These are phyloP conservation scores for Halophytophthora polymorphica DNA, from an alignment of 352 stramenopile genomes.

Conservation along the genomic window DNA sequence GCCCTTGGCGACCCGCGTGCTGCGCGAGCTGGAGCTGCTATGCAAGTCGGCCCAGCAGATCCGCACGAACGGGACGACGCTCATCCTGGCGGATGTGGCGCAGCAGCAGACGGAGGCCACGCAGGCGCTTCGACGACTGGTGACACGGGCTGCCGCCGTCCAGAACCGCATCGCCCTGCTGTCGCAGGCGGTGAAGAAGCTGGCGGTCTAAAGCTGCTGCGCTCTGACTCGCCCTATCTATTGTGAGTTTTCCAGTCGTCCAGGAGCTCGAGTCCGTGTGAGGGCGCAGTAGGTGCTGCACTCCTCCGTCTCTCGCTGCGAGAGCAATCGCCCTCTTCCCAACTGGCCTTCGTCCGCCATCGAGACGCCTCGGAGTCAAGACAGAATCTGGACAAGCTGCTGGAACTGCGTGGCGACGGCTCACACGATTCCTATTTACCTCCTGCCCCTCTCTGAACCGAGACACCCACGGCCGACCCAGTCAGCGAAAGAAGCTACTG, in stretches of 20 bases:
- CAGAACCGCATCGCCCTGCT: constrained; percentile 54
- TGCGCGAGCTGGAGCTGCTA: constrained; percentile 59
- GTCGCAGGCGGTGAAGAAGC: constrained; percentile 21
- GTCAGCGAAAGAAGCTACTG: constrained; percentile 19
- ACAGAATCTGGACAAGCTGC: constrained; percentile 1
- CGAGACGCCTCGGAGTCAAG: too few species aligned
- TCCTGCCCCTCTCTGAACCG: constrained; percentile 7
- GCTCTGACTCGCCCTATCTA: constrained; percentile 11
- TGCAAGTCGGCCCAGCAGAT: constrained; percentile 58
- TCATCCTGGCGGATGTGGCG: constrained; percentile 55
- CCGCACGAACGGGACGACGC: constrained; percentile 55
- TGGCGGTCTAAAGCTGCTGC: constrained; percentile 13
- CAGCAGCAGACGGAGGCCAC: constrained; percentile 39
- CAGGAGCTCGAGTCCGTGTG: constrained; percentile 2
- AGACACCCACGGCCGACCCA: constrained; percentile 8
- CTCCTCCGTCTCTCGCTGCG: too few species aligned
- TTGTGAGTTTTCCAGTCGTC: too few species aligned
- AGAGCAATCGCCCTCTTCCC: too few species aligned
- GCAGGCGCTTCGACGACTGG: constrained; percentile 46
- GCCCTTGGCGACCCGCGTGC: constrained; percentile 33
- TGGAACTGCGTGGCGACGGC: constrained; percentile 3
- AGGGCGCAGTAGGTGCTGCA: neutral
- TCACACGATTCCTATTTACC: constrained; percentile 20
- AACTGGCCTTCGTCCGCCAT: too few species aligned
- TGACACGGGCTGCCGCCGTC: constrained; percentile 41